A percentile compares a stretch with the other conserved stretches of the same genome.
Conservation (phyloP, 441 rosid genomes). For the Erysimum cheiri region DNA sequence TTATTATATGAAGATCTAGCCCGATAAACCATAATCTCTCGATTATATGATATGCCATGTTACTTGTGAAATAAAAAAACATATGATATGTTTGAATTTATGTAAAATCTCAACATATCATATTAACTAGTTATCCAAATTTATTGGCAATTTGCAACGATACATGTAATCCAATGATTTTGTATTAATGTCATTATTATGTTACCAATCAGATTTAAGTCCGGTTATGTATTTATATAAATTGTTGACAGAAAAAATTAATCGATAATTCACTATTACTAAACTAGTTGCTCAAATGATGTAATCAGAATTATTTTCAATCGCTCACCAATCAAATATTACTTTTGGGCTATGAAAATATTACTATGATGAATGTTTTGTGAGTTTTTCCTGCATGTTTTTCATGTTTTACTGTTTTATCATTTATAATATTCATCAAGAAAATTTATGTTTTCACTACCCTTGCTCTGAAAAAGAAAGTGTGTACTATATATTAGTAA, state of each 20-base stretch:
- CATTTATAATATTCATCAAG: too few relatives aligned
- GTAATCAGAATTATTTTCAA: too few relatives aligned
- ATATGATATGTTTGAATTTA: not conserved
- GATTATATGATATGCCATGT: slow-evolving; percentile 3
- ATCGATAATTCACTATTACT: too few relatives aligned
- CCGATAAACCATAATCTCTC: slow-evolving; percentile 14
- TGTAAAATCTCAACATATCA: not conserved
- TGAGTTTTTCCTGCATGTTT: too few relatives aligned
- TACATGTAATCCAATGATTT: not conserved
- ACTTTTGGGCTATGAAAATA: too few relatives aligned
- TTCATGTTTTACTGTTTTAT: too few relatives aligned
- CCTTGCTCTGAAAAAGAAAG: not conserved
- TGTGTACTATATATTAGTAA: not conserved
- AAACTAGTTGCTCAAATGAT: too few relatives aligned
- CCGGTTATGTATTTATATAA: not conserved
- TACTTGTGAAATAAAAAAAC: not conserved
- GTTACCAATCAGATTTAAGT: not conserved
- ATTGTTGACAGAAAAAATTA: not conserved
- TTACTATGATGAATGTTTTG: too few relatives aligned
- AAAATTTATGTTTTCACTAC: too few relatives aligned
- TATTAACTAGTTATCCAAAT: not conserved
- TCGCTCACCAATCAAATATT: too few relatives aligned
- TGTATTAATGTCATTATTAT: not conserved
- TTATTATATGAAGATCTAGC: slow-evolving; percentile 5
- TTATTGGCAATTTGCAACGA: not conserved